Evolutionary conservation across 257 asterid species (phyloP).

Genomic region (Anisodus acutangulus): DNA sequence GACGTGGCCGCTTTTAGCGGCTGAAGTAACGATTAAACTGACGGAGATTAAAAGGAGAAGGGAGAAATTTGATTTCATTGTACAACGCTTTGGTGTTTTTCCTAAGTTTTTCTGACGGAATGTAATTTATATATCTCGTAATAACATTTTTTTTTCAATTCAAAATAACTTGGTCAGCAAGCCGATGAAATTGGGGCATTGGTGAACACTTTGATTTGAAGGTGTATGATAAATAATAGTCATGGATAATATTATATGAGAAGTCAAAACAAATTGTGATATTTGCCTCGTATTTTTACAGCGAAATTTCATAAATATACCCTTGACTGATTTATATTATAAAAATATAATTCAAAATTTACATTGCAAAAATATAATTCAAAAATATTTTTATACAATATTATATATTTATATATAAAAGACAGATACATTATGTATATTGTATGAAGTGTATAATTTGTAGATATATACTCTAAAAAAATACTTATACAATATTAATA

Average conservation of each 20-base stretch:
- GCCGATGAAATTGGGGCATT: neutral
- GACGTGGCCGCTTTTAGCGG: constrained; percentile 56
- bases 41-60: constrained; percentile 30
- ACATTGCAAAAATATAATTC: too few species aligned
- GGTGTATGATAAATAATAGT: neutral
- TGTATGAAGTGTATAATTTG: too few species aligned
- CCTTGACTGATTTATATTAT: too few species aligned
- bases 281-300: too few species aligned
- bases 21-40: neutral
- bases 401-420: too few species aligned
- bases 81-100: neutral
- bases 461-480: too few species aligned
- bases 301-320: too few species aligned
- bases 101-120: neutral
- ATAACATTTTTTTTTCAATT: neutral
- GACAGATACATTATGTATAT: too few species aligned
- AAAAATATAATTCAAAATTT: too few species aligned
- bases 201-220: neutral
- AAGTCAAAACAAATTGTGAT: neutral
- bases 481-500: too few species aligned
- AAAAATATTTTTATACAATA: too few species aligned
- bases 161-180: constrained; percentile 8
- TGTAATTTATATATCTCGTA: neutral
- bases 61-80: neutral
- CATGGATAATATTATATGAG: neutral